These are phyloP conservation scores for Coemansia sp. DNA, from an alignment of 192 early-diverging fungal genomes.

Conservation along the genomic window DNA sequence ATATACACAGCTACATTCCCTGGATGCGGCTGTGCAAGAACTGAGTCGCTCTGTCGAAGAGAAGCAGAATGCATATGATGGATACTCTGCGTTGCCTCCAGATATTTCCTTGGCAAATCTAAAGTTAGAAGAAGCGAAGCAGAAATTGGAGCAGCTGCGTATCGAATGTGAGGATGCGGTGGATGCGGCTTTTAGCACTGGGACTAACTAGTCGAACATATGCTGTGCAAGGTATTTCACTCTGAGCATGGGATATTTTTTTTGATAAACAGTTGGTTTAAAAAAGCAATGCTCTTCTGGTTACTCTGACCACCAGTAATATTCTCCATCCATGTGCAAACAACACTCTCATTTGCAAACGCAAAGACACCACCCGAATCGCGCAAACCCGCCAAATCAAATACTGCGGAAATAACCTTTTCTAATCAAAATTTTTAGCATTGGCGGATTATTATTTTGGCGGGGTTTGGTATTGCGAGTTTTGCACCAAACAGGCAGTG, in stretches of 20 bases:
- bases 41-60: constrained; percentile 13
- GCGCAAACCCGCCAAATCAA: too few species aligned
- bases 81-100: constrained; percentile 37
- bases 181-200: constrained; percentile 26
- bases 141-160: constrained; percentile 29
- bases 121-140: constrained; percentile 42
- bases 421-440: too few species aligned
- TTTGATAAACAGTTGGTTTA: not conserved
- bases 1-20: constrained; percentile 24
- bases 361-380: too few species aligned
- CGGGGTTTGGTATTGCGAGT: too few species aligned
- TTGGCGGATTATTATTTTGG: too few species aligned
- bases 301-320: too few species aligned
- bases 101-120: constrained; percentile 40
- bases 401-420: too few species aligned
- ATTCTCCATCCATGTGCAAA: too few species aligned
- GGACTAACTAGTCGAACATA: not conserved
- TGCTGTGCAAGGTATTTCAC: not conserved
- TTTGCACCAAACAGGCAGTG: too few species aligned
- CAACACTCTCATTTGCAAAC: too few species aligned
- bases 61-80: constrained; percentile 19
- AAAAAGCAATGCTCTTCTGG: too few species aligned
- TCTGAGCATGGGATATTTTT: not conserved
- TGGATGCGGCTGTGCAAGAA: constrained; percentile 11
- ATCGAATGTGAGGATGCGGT: constrained; percentile 35